Percentiles rank a stretch among this genome's conserved stretches.
phyloP scores from a whole-genome alignment of 176 grass and related monocot genomes.

The Calamus simplicifolius region DNA sequence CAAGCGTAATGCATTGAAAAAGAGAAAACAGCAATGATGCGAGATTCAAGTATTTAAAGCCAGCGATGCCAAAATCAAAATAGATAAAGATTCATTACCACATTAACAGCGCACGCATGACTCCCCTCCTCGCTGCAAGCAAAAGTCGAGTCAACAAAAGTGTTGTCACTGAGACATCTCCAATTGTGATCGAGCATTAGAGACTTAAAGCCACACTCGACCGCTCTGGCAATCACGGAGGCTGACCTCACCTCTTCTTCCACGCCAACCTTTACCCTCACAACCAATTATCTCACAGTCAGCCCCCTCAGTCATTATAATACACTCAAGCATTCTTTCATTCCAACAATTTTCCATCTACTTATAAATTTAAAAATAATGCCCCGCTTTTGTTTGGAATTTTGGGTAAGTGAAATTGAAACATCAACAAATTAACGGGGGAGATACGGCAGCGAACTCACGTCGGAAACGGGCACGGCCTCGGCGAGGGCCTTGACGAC shows the following conservation, averaged over 20 bases:
- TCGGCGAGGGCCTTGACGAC: neutral
- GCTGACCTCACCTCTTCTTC: conserved; percentile 61
- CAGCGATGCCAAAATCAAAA: neutral
- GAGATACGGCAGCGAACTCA: neutral
- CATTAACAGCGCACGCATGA: conserved; percentile 42
- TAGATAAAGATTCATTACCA: conserved; percentile 27
- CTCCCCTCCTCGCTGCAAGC: conserved; percentile 33
- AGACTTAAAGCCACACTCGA: conserved; percentile 43
- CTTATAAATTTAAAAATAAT: too few relatives aligned
- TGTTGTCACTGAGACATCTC: conserved; percentile 50
- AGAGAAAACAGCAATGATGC: neutral
- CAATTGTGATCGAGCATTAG: conserved; percentile 68
- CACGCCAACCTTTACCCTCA: conserved; percentile 32
- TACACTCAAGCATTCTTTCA: neutral
- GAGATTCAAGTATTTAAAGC: neutral
- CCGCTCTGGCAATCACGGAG: conserved; percentile 45
- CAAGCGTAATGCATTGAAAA: neutral
- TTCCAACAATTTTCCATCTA: too few relatives aligned
- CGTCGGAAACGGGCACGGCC: neutral
- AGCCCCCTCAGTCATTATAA: neutral
- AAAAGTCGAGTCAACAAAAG: conserved; percentile 44
- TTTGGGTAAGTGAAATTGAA: too few relatives aligned
- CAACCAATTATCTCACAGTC: neutral
- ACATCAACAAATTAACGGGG: neutral
- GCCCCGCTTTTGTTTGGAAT: too few relatives aligned